Evolutionary conservation across 176 grass and related monocot species (phyloP).

Genomic region (Lolium rigidum): DNA sequence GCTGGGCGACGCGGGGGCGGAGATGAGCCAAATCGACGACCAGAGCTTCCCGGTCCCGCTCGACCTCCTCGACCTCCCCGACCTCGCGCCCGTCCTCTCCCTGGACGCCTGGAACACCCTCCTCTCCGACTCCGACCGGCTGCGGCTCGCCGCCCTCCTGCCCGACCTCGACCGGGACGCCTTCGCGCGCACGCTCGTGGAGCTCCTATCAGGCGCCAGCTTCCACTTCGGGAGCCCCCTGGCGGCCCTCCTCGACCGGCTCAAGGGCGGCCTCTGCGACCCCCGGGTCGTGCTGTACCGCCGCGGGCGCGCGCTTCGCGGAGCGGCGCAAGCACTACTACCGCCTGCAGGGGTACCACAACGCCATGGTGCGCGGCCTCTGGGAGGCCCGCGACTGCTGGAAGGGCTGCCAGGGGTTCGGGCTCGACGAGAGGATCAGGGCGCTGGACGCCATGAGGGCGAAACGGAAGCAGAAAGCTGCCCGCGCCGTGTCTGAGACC

Average conservation of each 20-base stretch:
- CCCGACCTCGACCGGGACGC: conserved; percentile 89
- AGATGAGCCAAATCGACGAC: conserved; percentile 76
- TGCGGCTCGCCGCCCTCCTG: conserved; percentile 60
- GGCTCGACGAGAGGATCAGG: conserved; percentile 66
- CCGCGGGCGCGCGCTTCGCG: conserved; percentile 53
- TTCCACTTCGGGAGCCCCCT: conserved; percentile 91
- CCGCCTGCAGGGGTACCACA: conserved; percentile 75
- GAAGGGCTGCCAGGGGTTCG: conserved; percentile 60
- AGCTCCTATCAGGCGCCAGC: conserved; percentile 70
- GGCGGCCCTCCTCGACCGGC: conserved; percentile 39
- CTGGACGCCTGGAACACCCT: conserved; percentile 77
- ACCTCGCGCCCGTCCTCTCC: conserved; percentile 58
- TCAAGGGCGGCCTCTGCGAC: conserved; percentile 83
- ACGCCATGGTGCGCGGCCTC: conserved; percentile 67
- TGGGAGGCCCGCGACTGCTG: conserved; percentile 77
- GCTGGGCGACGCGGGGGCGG: conserved; percentile 51
- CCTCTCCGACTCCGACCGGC: conserved; percentile 74
- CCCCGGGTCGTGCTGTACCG: conserved; percentile 74
- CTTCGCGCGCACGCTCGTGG: conserved; percentile 66
- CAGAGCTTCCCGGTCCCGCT: conserved; percentile 65
- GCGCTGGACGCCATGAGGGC: conserved; percentile 56
- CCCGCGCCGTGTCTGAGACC: conserved; percentile 33
- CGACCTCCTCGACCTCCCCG: conserved; percentile 59
- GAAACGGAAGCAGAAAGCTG: conserved; percentile 32
- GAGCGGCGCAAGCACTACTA: conserved; percentile 80